phyloP scores from a whole-genome alignment of 768 basidiomycete genomes.

The Filobasidium floriforme region DNA sequence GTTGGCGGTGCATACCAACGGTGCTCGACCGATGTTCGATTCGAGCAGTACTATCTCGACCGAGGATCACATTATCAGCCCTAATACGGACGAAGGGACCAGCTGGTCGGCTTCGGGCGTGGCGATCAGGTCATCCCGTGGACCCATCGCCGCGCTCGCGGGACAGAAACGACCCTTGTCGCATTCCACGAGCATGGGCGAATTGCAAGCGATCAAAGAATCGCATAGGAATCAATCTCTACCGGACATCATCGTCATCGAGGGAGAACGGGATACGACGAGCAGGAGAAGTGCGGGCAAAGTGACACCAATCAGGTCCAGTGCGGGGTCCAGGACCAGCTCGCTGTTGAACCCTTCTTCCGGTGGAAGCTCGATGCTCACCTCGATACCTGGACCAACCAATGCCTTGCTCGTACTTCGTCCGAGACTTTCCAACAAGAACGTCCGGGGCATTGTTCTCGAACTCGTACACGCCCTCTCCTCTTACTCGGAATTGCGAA shows the following conservation, averaged over 20 bases:
- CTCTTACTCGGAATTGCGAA: not conserved
- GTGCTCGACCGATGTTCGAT: not conserved
- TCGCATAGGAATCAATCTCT: not conserved
- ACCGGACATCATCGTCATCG: not conserved
- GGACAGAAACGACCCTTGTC: not conserved
- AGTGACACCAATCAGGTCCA: not conserved
- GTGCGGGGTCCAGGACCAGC: not conserved
- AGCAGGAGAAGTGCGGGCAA: not conserved
- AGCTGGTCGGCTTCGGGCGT: not conserved
- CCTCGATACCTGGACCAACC: too few relatives aligned
- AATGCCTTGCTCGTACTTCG: slow-evolving; percentile 12
- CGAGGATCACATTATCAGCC: slow-evolving; percentile 3
- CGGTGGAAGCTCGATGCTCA: not conserved
- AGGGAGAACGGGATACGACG: not conserved
- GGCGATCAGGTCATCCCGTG: too few relatives aligned
- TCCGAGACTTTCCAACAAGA: slow-evolving; percentile 4
- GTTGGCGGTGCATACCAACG: too few relatives aligned
- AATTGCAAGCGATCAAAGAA: not conserved
- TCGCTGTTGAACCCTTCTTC: not conserved
- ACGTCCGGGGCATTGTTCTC: slow-evolving; percentile 7
- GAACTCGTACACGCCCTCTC: slow-evolving; percentile 16
- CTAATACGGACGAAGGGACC: not conserved
- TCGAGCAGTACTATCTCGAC: not conserved
- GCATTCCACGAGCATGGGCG: not conserved
- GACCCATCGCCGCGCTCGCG: too few relatives aligned